These are phyloP conservation scores for Pseudoneurospora amorphoporcata DNA, from an alignment of 495 filamentous ascomycete genomes.

Conservation along the genomic window DNA sequence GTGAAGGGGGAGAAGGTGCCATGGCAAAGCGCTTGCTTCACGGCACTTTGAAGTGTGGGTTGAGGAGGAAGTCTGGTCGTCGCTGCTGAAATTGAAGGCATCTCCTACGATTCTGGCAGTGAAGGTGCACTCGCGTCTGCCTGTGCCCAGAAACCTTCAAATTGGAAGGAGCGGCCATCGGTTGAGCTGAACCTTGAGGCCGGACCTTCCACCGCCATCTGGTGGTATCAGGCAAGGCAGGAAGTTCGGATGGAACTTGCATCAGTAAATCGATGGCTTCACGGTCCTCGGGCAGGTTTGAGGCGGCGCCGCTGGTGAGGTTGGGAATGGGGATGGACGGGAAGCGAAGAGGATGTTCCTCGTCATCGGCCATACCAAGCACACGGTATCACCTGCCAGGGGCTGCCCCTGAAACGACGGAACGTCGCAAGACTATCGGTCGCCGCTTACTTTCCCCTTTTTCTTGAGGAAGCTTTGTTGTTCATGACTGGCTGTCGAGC, in stretches of 20 bases:
- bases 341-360: not conserved
- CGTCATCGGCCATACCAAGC: not conserved
- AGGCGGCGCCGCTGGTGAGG: not conserved
- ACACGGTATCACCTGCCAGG: not conserved
- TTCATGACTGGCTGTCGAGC: not conserved
- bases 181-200: not conserved
- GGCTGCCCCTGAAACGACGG: not conserved
- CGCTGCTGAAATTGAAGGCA: not conserved
- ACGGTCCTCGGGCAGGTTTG: not conserved
- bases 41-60: not conserved
- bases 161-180: not conserved
- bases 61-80: not conserved
- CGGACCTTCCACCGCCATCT: not conserved
- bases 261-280: not conserved
- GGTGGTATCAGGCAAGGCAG: not conserved
- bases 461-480: not conserved
- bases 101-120: not conserved
- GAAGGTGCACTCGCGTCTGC: not conserved
- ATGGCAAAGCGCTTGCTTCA: not conserved
- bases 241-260: not conserved
- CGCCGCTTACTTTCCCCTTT: not conserved
- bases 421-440: not conserved
- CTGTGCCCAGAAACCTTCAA: not conserved
- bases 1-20: not conserved
- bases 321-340: not conserved